Base-by-base conservation (phyloP, 163 green algal species). In the Scenedesmus sp. region DNA sequence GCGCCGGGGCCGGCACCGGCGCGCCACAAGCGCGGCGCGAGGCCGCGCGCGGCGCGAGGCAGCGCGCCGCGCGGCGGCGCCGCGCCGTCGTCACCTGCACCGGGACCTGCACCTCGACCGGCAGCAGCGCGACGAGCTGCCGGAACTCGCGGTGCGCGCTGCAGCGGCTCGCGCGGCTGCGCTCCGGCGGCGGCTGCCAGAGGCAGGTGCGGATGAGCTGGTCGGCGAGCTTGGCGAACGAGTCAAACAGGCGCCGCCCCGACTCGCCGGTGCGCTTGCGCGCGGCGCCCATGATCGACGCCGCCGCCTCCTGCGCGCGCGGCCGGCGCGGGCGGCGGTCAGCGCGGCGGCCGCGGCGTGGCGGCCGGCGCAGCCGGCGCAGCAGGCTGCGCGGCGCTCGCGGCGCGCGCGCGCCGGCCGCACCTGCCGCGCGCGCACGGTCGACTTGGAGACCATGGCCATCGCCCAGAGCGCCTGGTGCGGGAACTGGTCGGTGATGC, bases 381-480 rank as follows among this genome's bases (percentile, higher is more conserved):
- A n/a, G n/a, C n/a, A n/a, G n/a, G n/a, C n/a, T n/a, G n/a, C n/a
- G n/a, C n/a, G n/a, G n/a, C n/a, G n/a, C n/a, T n/a, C n/a, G n/a
- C n/a, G n/a, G n/a, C n/a, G 66, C 47, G 47, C n/a, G n/a, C n/a
- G 45, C 45, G 45, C 45, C 42, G 45, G n/a, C 28, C 63, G 42
- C 31, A 77, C 69, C 69, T 66, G 74, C 9, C 94, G 87, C 20
- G 83, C 79, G 0, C 63, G 20, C 18, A 95, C 69, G 3, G 73
- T 77, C 39, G 85, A 94, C 86, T 95, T 96, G 63, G 58, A 78
- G 7, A 85, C 79, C 24, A 87, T 80, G 6, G 88, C 91, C 60
- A 97, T 77, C 11, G 85, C 77, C 95, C 95, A 98, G 34, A 98
- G 78, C 14, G 86, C 86, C 80, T 98, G 95, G 13, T 96, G 90